These are phyloP conservation scores for Parafenestella ontariensis DNA, from an alignment of 2,329 filamentous ascomycete genomes.

Conservation along the genomic window DNA sequence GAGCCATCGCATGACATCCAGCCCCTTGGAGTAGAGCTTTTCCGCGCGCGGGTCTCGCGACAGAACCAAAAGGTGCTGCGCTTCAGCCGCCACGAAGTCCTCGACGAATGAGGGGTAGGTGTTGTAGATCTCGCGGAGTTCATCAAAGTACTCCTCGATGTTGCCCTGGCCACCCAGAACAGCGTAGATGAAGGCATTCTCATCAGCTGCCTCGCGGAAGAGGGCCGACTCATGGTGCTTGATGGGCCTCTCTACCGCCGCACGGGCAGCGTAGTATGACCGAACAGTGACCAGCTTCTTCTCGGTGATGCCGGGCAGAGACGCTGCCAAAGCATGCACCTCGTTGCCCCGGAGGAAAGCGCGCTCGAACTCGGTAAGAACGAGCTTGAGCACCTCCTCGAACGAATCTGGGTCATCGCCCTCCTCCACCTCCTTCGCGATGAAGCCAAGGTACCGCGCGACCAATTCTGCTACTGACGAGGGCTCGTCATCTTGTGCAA, in stretches of 20 bases:
- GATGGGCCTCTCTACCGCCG: slow-evolving; percentile 82
- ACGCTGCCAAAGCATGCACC: slow-evolving; percentile 86
- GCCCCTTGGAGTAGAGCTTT: slow-evolving; percentile 96
- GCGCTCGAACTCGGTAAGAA: slow-evolving; percentile 95
- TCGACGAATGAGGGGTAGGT: slow-evolving; percentile 92
- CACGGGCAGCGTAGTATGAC: slow-evolving; percentile 89
- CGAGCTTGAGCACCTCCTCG: slow-evolving; percentile 88
- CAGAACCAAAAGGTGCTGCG: slow-evolving; percentile 85
- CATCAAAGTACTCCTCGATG: slow-evolving; percentile 99
- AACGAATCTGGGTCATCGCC: slow-evolving; percentile 93
- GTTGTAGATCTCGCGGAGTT: slow-evolving; percentile 87
- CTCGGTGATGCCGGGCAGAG: slow-evolving; percentile 84
- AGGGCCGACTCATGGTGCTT: slow-evolving; percentile 94
- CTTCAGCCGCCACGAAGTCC: slow-evolving; percentile 80
- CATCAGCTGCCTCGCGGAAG: slow-evolving; percentile 84
- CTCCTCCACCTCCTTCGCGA: slow-evolving; percentile 87
- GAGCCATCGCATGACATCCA: slow-evolving; percentile 94
- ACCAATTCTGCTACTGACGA: slow-evolving; percentile 93
- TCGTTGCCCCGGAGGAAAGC: slow-evolving; percentile 95
- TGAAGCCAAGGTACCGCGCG: slow-evolving; percentile 88
- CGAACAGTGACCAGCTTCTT: slow-evolving; percentile 92
- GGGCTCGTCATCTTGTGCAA: slow-evolving; percentile 98
- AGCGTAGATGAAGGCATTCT: slow-evolving; percentile 83
- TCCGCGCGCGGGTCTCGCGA: slow-evolving; percentile 84
- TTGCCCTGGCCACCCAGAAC: slow-evolving; percentile 98